A percentile compares a stretch with the other conserved stretches of the same genome.
phyloP scores from a whole-genome alignment of 225 moss, liverwort and hornwort genomes.

The Pleurozium schreberi region DNA sequence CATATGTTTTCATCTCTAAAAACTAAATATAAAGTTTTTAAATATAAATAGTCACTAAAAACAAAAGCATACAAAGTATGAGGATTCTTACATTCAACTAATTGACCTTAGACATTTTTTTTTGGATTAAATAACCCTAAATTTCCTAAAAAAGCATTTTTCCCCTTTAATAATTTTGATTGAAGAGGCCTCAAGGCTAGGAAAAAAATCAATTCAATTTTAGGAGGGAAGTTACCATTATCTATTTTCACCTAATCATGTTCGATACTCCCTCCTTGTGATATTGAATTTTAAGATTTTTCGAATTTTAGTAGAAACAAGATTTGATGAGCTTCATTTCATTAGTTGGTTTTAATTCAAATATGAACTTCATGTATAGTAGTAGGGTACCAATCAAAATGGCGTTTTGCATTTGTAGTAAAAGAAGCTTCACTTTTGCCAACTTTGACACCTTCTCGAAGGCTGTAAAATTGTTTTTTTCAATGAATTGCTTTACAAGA shows the following conservation, averaged over 20 bases:
- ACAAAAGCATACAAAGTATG: background rate
- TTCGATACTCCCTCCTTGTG: background rate
- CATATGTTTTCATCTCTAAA: background rate
- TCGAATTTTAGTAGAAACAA: background rate
- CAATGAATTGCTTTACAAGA: too few relatives aligned
- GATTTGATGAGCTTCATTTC: background rate
- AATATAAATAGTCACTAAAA: background rate
- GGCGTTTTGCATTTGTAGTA: too few relatives aligned
- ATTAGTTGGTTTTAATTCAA: too few relatives aligned
- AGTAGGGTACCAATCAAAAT: too few relatives aligned
- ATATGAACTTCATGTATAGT: background rate
- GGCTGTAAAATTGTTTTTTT: too few relatives aligned
- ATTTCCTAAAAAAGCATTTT: rapidly evolving
- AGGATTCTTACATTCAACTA: background rate
- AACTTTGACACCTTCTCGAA: too few relatives aligned
- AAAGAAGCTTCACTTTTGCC: too few relatives aligned
- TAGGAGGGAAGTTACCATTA: rapidly evolving
- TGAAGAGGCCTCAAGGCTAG: background rate
- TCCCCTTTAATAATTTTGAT: background rate
- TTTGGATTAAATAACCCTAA: background rate
- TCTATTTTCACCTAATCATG: rapidly evolving
- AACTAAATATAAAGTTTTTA: background rate
- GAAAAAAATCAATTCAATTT: background rate
- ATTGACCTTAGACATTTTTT: background rate
- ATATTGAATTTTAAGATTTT: background rate